Percentiles rank a stretch among this genome's conserved stretches.
phyloP scores from a whole-genome alignment of 2,329 filamentous ascomycete species.

The Ophiostoma australiae region DNA sequence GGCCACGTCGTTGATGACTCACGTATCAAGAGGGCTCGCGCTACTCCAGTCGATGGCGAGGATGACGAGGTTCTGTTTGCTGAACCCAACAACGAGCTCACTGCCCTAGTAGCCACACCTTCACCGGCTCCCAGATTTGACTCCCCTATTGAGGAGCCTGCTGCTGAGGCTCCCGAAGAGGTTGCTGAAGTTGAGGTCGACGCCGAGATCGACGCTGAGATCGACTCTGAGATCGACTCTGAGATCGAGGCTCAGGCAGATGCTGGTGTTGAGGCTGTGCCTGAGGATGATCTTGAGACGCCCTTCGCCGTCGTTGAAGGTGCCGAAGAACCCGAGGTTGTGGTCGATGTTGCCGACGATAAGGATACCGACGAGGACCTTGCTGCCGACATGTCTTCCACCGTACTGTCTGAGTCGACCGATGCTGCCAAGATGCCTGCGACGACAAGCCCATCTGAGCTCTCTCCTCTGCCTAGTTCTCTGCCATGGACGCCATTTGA shows the following conservation, averaged over 20 bases:
- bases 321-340: background rate
- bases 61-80: conserved; percentile 75
- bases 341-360: conserved; percentile 21
- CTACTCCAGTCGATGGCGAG: conserved; percentile 58
- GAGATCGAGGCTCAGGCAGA: background rate
- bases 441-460: conserved; percentile 49
- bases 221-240: background rate
- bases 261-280: background rate
- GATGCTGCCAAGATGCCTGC: conserved; percentile 45
- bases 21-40: conserved; percentile 71
- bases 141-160: background rate
- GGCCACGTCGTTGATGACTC: conserved; percentile 61
- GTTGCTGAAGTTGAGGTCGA: background rate
- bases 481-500: conserved; percentile 58
- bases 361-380: conserved; percentile 41
- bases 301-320: background rate
- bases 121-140: background rate
- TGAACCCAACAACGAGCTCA: conserved; percentile 37
- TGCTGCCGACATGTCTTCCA: conserved; percentile 51
- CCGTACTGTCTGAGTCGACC: conserved; percentile 48
- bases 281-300: background rate
- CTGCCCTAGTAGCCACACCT: conserved; percentile 22
- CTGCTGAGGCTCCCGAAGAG: conserved; percentile 2
- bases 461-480: conserved; percentile 47
- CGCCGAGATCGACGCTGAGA: background rate